These are phyloP conservation scores for Aspergillus sp. DNA, from an alignment of 2,329 filamentous ascomycete species.

Conservation along the genomic window DNA sequence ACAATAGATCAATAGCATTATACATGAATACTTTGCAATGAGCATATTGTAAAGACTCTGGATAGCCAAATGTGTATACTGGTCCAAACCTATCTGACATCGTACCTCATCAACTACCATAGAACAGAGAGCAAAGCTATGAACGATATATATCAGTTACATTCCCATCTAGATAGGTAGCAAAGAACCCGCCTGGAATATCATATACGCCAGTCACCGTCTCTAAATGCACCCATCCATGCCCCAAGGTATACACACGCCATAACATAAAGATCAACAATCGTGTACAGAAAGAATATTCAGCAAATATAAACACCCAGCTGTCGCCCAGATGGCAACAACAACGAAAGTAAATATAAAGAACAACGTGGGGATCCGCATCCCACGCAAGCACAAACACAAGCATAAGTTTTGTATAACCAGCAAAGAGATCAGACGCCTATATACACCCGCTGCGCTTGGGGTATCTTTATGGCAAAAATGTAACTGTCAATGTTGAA, in stretches of 20 bases:
- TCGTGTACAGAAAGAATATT: not conserved
- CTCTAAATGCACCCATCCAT: not conserved
- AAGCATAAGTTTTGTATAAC: constrained; percentile 1
- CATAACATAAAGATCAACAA: not conserved
- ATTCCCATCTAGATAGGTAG: not conserved
- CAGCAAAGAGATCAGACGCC: constrained; percentile 19
- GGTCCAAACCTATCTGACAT: too few relatives aligned
- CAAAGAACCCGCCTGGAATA: not conserved
- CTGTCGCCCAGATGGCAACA: not conserved
- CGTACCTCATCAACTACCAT: too few relatives aligned
- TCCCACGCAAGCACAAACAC: too few relatives aligned
- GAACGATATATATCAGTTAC: not conserved
- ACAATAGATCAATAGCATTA: not conserved
- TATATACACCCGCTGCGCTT: constrained; percentile 23
- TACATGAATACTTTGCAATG: too few relatives aligned
- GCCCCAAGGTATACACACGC: not conserved
- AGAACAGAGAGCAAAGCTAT: too few relatives aligned
- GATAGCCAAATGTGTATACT: too few relatives aligned
- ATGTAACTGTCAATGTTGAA: constrained; percentile 7
- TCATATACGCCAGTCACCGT: not conserved
- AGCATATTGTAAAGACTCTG: too few relatives aligned
- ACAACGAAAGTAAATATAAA: not conserved
- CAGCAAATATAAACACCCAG: not conserved
- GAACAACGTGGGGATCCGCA: not conserved
- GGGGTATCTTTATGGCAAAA: constrained; percentile 22